These are phyloP conservation scores for Ailanthus altissimus DNA, from an alignment of 345 rosid genomes.

Conservation along the genomic window DNA sequence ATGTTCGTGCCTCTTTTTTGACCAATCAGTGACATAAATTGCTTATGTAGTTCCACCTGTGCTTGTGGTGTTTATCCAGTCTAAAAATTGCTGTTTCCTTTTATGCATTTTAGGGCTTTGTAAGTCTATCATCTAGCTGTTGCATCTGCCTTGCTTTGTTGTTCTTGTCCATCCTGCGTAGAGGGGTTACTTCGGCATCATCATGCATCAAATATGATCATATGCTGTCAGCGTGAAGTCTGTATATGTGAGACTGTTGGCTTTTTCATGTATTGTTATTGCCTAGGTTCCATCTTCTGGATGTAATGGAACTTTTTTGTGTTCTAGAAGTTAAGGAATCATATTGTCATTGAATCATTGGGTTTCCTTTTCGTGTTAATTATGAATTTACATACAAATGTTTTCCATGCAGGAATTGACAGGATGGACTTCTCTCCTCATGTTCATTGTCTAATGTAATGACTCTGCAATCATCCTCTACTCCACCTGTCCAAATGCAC, in stretches of 20 bases:
- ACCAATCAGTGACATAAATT: neutral
- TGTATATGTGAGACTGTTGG: neutral
- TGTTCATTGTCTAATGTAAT: neutral
- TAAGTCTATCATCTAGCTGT: neutral
- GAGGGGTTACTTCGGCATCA: neutral
- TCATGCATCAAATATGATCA: neutral
- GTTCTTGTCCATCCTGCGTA: neutral
- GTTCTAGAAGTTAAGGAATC: neutral
- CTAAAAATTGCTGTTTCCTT: neutral
- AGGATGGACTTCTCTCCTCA: neutral
- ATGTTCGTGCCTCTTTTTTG: neutral
- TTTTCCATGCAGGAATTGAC: neutral
- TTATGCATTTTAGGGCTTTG: neutral
- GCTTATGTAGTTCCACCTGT: neutral
- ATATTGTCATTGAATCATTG: neutral
- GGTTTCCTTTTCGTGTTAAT: neutral
- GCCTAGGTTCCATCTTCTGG: neutral
- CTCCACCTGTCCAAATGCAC: neutral
- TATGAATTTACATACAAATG: neutral
- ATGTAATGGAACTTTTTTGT: neutral
- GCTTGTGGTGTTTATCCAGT: neutral
- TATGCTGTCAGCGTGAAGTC: neutral
- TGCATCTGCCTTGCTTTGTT: neutral
- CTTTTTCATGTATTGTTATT: neutral
- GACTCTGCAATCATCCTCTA: neutral